Evolutionary conservation across 768 basidiomycete genomes (phyloP).

Genomic region (Suillus subaureus): DNA sequence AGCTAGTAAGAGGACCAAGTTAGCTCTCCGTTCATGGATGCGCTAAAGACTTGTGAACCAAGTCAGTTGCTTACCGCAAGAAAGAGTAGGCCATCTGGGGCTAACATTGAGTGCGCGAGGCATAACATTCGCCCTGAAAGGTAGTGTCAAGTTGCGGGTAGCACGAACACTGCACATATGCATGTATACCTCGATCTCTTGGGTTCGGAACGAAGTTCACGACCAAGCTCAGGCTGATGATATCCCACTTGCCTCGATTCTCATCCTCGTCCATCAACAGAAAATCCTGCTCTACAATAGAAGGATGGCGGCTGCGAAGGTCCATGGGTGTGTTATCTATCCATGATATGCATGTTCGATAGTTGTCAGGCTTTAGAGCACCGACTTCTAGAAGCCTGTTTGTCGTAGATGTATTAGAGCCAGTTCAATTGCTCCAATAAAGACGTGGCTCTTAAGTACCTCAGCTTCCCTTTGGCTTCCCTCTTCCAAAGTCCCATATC

Average conservation of each 20-base stretch:
- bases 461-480: conserved; percentile 28
- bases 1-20: conserved; percentile 49
- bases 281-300: conserved; percentile 87
- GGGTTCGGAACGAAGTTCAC: conserved; percentile 85
- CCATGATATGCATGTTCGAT: conserved; percentile 65
- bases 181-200: conserved; percentile 64
- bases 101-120: conserved; percentile 59
- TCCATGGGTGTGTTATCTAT: conserved; percentile 79
- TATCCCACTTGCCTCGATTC: conserved; percentile 66
- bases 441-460: conserved; percentile 32
- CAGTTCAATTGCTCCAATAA: background rate
- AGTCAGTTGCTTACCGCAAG: conserved; percentile 55
- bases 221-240: conserved; percentile 85
- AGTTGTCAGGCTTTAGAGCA: conserved; percentile 85
- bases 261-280: conserved; percentile 56
- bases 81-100: conserved; percentile 61
- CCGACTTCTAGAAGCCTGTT: conserved; percentile 85
- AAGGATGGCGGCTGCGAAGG: conserved; percentile 79
- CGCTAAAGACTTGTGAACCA: background rate
- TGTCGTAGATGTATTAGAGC: background rate
- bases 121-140: conserved; percentile 69
- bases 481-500: conserved; percentile 42
- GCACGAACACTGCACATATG: background rate
- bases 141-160: conserved; percentile 7
- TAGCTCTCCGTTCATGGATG: background rate